These are phyloP conservation scores for Centella asiatica DNA, from an alignment of 129 eudicot genomes.

Conservation along the genomic window DNA sequence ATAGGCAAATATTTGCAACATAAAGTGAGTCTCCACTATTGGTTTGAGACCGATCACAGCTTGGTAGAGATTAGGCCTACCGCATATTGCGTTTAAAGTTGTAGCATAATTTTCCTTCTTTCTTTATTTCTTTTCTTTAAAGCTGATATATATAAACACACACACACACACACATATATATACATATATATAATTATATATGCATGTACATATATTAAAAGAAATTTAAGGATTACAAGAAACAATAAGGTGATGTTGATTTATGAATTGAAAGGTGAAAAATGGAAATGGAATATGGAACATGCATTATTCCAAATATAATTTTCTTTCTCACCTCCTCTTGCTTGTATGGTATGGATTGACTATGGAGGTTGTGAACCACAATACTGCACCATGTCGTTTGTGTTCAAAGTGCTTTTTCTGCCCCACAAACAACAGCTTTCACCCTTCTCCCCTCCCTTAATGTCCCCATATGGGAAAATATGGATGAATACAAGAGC, in stretches of 20 bases:
- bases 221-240: slow-evolving; percentile 6
- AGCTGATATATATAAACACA: too few relatives aligned
- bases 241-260: slow-evolving; percentile 34
- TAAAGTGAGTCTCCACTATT: slow-evolving; percentile 36
- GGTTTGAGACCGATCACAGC: slow-evolving; percentile 34
- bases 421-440: slow-evolving; percentile 46
- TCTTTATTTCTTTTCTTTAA: neutral
- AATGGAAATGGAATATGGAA: slow-evolving; percentile 32
- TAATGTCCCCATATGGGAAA: neutral
- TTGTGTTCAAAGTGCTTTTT: slow-evolving; percentile 35
- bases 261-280: slow-evolving; percentile 19
- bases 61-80: slow-evolving; percentile 46
- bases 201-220: too few relatives aligned
- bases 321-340: slow-evolving; percentile 12
- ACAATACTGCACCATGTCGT: slow-evolving; percentile 21
- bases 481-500: neutral
- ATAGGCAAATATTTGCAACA: slow-evolving; percentile 48
- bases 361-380: slow-evolving; percentile 38
- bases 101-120: slow-evolving; percentile 21
- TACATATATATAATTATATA: neutral
- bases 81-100: slow-evolving; percentile 36
- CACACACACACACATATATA: too few relatives aligned
- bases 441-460: slow-evolving; percentile 5
- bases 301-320: slow-evolving; percentile 21
- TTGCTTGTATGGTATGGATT: slow-evolving; percentile 24